Evolutionary conservation across 768 basidiomycete species (phyloP).

Genomic region (Panellus pusillus): DNA sequence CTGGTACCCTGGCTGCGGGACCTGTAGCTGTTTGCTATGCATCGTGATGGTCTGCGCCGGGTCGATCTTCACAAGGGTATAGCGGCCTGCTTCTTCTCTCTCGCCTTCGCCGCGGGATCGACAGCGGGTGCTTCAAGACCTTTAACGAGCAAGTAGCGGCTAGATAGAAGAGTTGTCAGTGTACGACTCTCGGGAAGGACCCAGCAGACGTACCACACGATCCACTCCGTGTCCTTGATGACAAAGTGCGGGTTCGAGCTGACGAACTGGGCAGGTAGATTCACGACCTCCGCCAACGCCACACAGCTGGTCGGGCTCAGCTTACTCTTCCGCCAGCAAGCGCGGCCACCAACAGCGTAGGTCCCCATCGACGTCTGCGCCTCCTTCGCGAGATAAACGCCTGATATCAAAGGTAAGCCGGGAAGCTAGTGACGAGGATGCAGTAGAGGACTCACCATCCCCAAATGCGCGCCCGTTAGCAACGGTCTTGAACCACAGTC

Average conservation of each 20-base stretch:
- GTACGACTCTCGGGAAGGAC: not conserved
- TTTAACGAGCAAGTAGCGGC: conserved; percentile 63
- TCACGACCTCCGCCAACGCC: conserved; percentile 67
- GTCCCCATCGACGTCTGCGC: conserved; percentile 44
- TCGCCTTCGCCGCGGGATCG: conserved; percentile 11
- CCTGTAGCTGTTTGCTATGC: conserved; percentile 36
- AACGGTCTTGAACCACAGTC: conserved; percentile 60
- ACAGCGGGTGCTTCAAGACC: conserved; percentile 1
- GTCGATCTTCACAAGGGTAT: conserved; percentile 52
- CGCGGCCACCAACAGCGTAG: conserved; percentile 38
- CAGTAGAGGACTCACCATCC: conserved; percentile 41
- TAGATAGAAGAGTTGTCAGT: conserved; percentile 22
- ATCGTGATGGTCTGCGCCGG: conserved; percentile 46
- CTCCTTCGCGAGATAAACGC: conserved; percentile 70
- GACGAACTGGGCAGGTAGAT: conserved; percentile 57
- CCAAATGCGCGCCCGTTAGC: conserved; percentile 64
- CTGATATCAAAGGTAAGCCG: conserved; percentile 31
- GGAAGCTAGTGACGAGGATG: not conserved
- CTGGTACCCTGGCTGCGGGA: conserved; percentile 60
- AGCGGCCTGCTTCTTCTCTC: conserved; percentile 12
- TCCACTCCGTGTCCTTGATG: conserved; percentile 65
- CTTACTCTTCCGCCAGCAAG: conserved; percentile 53
- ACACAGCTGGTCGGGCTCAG: conserved; percentile 49
- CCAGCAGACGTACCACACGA: conserved; percentile 52
- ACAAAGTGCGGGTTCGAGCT: conserved; percentile 54